Percentiles rank a stretch among this genome's conserved stretches.
Evolutionary conservation across 768 basidiomycete species (phyloP).

Genomic region (Fomitopsis pulvina): DNA sequence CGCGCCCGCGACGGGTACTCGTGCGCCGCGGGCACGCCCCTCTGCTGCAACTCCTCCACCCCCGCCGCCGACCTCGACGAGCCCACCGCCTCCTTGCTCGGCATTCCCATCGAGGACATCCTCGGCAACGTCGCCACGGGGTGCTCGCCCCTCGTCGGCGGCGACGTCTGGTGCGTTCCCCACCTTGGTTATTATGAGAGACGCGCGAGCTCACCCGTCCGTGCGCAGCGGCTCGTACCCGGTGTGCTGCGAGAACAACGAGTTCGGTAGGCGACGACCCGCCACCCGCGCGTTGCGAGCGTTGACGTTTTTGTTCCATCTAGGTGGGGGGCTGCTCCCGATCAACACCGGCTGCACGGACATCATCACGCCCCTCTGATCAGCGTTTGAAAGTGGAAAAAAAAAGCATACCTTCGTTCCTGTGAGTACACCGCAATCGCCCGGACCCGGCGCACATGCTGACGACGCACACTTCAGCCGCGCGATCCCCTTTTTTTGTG

Average conservation of each 20-base stretch:
- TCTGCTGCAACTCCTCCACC: conserved; percentile 18
- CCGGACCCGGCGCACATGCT: too few species aligned
- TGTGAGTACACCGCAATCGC: too few species aligned
- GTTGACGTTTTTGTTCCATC: too few species aligned
- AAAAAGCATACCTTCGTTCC: too few species aligned
- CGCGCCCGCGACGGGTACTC: not conserved
- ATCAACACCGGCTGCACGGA: too few species aligned
- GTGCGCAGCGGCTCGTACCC: conserved; percentile 2
- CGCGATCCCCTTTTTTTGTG: too few species aligned
- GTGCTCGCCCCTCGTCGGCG: conserved; percentile 11
- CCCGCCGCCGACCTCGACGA: conserved; percentile 2
- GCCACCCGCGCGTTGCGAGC: not conserved
- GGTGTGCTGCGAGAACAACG: conserved; percentile 12
- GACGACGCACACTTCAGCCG: too few species aligned
- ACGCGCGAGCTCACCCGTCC: not conserved
- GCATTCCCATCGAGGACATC: not conserved
- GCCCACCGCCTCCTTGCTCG: not conserved
- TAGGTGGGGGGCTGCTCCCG: too few species aligned
- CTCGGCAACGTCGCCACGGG: not conserved
- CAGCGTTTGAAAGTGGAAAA: too few species aligned
- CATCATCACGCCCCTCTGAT: too few species aligned
- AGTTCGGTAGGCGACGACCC: conserved; percentile 3
- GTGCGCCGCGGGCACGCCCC: conserved; percentile 15
- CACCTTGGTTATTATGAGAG: not conserved
- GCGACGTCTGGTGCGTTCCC: conserved; percentile 4